Evolutionary conservation across 2,329 filamentous ascomycete genomes (phyloP), one percentile per base, ranked within the genome.

Genomic region (Sarocladium oryzae): DNA sequence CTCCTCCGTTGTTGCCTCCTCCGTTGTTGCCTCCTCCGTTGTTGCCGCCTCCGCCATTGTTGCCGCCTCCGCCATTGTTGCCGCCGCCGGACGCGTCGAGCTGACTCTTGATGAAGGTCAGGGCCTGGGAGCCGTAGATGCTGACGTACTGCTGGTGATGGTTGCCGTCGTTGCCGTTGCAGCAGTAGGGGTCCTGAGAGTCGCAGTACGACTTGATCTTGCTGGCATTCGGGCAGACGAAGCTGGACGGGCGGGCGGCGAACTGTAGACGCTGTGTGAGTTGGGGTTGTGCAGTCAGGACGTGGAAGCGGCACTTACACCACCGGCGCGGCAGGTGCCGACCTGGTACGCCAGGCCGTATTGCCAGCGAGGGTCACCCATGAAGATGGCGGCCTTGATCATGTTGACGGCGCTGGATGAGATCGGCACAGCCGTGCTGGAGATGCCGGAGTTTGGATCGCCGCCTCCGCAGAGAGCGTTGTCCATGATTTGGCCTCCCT

Each of bases 141-240:
- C 67, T 72, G n/a, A 79, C 81, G 53, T 86, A 86, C 48, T 79
- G 74, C 62, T 84, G 77, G 63, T 85, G 82, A 6, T 76, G 72
- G 58, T 77, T 75, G 23, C 74, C 70, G 54, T 85, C 72, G 58
- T 74, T 82, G 46, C 82, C 83, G 37, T 76, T 82, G 66, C 81
- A 86, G 73, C 83, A 86, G 67, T 82, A 85, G 0, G 81, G 81
- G 56, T 86, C 82, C 3, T 76, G 60, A 4, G 75, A 67, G 57
- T 86, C 82, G 63, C 83, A 86, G 71, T 85, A 86, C 4, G 78
- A 81, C 66, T 83, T 69, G 57, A 85, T 78, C 58, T 78, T 81
- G 61, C 56, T 60, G 7, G 66, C 61, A 54, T 65, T 72, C 9
- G 78, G 74, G 67, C 82, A 85, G 40, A 65, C 66, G 64, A 81